A percentile compares a stretch with the other conserved stretches of the same genome.
Evolutionary conservation across 371 early-diverging fungal species (phyloP).

Genomic region (Mortierella sp.): DNA sequence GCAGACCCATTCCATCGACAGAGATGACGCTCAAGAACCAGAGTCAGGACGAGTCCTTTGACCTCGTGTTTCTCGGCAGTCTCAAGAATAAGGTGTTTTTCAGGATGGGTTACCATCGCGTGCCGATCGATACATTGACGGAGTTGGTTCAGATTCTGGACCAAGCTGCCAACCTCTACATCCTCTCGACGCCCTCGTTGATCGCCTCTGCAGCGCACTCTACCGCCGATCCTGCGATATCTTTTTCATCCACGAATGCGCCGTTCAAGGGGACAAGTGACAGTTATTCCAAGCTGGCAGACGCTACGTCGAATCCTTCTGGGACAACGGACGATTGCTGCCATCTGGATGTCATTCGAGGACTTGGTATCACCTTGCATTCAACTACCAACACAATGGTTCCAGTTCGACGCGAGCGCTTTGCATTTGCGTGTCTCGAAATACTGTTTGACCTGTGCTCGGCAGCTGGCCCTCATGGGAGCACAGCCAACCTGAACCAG

Average conservation of each 20-base stretch:
- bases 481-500: too few relatives aligned
- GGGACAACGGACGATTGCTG: slow-evolving; percentile 6
- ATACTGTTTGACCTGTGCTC: slow-evolving; percentile 77
- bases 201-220: not conserved
- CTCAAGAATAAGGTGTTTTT: slow-evolving; percentile 75
- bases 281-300: too few relatives aligned
- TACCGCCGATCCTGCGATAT: too few relatives aligned
- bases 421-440: slow-evolving; percentile 76
- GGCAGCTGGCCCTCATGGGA: not conserved
- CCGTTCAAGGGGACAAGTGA: too few relatives aligned
- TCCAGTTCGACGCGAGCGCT: slow-evolving; percentile 75
- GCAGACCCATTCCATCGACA: slow-evolving; percentile 62
- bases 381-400: slow-evolving; percentile 68
- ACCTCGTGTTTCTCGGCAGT: slow-evolving; percentile 74
- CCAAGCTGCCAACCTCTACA: slow-evolving; percentile 58
- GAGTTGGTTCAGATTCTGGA: slow-evolving; percentile 71
- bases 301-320: too few relatives aligned
- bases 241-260: too few relatives aligned
- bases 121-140: slow-evolving; percentile 66
- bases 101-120: slow-evolving; percentile 75
- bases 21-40: slow-evolving; percentile 74
- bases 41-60: slow-evolving; percentile 82
- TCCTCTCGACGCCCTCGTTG: slow-evolving; percentile 20
- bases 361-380: slow-evolving; percentile 44
- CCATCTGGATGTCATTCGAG: slow-evolving; percentile 32